Conservation (phyloP, 2,329 filamentous ascomycete genomes). For the Scedosporium aurantiacum region DNA sequence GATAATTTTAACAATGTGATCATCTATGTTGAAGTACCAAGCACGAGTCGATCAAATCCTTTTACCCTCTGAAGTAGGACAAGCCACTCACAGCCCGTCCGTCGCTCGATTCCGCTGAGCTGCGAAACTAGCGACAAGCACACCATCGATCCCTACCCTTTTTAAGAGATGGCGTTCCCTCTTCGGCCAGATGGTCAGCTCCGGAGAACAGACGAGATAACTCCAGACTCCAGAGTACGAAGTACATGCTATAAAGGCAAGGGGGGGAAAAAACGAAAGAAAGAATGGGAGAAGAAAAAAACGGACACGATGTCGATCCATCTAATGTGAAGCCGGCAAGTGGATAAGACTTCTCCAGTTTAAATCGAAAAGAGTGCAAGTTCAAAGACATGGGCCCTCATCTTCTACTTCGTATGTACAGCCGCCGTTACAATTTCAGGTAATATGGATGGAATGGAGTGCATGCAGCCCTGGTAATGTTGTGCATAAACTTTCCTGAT, state of each 20-base stretch:
- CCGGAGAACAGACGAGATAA: neutral
- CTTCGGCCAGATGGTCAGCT: neutral
- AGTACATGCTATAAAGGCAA: neutral
- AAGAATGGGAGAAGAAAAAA: neutral
- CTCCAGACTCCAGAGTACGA: neutral
- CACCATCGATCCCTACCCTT: neutral
- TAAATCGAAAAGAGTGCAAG: no score
- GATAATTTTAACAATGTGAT: neutral
- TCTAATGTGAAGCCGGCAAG: neutral
- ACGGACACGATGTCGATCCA: neutral
- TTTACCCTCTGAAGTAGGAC: slow-evolving; percentile 16
- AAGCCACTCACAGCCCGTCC: neutral
- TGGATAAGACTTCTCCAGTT: neutral
- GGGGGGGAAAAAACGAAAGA: neutral
- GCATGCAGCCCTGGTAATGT: neutral
- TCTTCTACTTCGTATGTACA: neutral
- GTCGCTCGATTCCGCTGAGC: neutral
- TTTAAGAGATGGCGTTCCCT: neutral
- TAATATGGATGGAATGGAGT: neutral
- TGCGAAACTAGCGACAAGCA: neutral
- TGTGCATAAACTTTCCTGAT: neutral
- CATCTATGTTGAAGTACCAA: no score
- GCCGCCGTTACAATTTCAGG: neutral
- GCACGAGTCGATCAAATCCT: no score
- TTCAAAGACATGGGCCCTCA: no score